A percentile compares a stretch with the other conserved stretches of the same genome.
Evolutionary conservation across 2,329 filamentous ascomycete species (phyloP).

Genomic region (Mycosphaerella arachidis): DNA sequence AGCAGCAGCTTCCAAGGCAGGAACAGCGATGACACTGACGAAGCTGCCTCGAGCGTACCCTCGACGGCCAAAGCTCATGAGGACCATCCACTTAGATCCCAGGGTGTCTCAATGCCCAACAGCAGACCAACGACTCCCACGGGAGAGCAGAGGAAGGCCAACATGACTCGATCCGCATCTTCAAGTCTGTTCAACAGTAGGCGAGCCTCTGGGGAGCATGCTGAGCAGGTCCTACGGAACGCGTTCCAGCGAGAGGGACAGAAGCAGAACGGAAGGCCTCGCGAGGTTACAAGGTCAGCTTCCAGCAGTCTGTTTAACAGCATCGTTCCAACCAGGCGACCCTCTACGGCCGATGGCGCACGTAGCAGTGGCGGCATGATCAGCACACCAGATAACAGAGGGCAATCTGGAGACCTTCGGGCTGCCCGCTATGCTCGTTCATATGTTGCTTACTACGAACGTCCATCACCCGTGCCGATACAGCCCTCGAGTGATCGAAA

Average conservation of each 20-base stretch:
- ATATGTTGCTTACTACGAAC: not conserved
- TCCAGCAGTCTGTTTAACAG: slow-evolving; percentile 2
- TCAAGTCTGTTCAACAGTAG: not conserved
- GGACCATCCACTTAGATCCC: not conserved
- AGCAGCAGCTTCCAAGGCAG: not conserved
- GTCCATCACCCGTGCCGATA: not conserved
- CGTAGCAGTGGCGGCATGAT: not conserved
- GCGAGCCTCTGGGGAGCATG: not conserved
- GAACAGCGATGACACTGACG: not conserved
- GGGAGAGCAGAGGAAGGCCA: not conserved
- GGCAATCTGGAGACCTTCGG: not conserved
- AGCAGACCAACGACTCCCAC: not conserved
- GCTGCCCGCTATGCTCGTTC: slow-evolving; percentile 1
- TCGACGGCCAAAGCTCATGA: not conserved
- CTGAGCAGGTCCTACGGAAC: not conserved
- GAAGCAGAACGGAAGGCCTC: not conserved
- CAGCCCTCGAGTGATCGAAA: not conserved
- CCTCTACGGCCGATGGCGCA: not conserved
- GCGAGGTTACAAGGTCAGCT: not conserved
- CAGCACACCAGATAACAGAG: not conserved
- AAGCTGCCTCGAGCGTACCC: not conserved
- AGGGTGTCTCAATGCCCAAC: not conserved
- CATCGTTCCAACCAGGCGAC: not conserved
- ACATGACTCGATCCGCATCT: not conserved
- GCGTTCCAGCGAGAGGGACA: not conserved